A percentile compares a stretch with the other conserved stretches of the same genome.
Conservation (phyloP, 2,329 filamentous ascomycete genomes). For the Cladosporium sp. region DNA sequence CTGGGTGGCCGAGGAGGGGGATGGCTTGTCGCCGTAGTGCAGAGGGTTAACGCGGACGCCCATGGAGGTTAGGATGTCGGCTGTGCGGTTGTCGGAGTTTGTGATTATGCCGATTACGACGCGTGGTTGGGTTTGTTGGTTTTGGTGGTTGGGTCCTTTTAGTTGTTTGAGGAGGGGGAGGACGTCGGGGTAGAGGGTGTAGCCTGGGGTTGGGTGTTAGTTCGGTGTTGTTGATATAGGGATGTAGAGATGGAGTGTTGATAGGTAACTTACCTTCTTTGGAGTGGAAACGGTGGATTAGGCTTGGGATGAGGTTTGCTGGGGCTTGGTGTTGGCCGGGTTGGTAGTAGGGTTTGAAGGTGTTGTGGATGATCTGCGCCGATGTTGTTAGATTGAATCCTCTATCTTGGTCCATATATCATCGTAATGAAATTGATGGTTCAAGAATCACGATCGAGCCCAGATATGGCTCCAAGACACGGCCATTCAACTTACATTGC, state of each 20-base stretch:
- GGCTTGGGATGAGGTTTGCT: conserved; percentile 47
- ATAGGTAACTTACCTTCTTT: conserved; percentile 39
- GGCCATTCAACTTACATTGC: conserved; percentile 48
- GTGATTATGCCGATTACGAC: conserved; percentile 61
- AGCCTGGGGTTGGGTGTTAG: conserved; percentile 37
- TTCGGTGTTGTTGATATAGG: too few relatives aligned
- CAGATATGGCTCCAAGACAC: background rate
- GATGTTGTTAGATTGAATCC: background rate
- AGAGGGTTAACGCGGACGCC: conserved; percentile 52
- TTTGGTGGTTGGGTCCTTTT: conserved; percentile 29
- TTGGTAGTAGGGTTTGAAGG: conserved; percentile 47
- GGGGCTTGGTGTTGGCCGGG: conserved; percentile 32
- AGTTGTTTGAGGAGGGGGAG: conserved; percentile 49
- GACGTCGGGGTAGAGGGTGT: conserved; percentile 53
- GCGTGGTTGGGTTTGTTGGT: conserved; percentile 11
- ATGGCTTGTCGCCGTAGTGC: conserved; percentile 30
- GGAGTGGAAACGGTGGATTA: conserved; percentile 58
- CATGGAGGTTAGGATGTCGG: conserved; percentile 55
- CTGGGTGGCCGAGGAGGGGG: background rate
- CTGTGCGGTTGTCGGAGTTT: conserved; percentile 65
- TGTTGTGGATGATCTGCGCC: conserved; percentile 56
- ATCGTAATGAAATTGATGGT: background rate
- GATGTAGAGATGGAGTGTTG: background rate
- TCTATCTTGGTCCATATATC: background rate
- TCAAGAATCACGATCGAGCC: background rate